Percentiles rank a stretch among this genome's conserved stretches.
Conservation (phyloP, 495 filamentous ascomycete genomes). For the Penicillium macrosclerotiorum region DNA sequence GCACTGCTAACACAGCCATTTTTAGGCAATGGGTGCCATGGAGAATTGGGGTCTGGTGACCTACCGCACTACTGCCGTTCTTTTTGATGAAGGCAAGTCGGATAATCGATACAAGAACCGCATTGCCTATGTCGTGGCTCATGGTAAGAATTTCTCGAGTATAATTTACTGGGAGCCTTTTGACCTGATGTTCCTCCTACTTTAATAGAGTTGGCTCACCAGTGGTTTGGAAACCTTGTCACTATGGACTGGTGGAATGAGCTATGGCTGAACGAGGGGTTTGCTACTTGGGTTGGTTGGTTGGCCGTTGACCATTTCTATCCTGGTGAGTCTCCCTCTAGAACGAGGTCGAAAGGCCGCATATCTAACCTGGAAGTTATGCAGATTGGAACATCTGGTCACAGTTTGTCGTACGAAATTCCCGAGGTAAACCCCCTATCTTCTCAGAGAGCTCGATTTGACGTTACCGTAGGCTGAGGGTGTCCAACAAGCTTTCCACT, state of each 20-base stretch:
- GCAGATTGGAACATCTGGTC: conserved; percentile 91
- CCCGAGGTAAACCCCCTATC: conserved; percentile 46
- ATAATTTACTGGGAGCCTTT: not conserved
- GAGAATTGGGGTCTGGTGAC: conserved; percentile 96
- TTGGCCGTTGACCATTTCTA: conserved; percentile 86
- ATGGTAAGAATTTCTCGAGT: conserved; percentile 39
- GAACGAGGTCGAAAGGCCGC: too few species aligned
- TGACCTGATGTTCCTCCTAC: conserved; percentile 7
- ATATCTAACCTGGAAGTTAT: too few species aligned
- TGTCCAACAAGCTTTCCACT: conserved; percentile 82
- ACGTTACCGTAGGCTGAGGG: conserved; percentile 67
- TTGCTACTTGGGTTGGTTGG: conserved; percentile 98
- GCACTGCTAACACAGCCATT: too few species aligned
- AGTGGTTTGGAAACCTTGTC: conserved; percentile 98
- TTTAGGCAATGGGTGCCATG: conserved; percentile 69
- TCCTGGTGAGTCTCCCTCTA: conserved; percentile 51
- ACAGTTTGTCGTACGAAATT: conserved; percentile 78
- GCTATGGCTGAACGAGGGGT: conserved; percentile 95
- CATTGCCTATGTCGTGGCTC: conserved; percentile 91
- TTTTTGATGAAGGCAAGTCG: conserved; percentile 89
- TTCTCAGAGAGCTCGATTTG: conserved; percentile 24
- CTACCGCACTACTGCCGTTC: conserved; percentile 87
- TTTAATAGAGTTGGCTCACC: conserved; percentile 85
- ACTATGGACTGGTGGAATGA: conserved; percentile 85
- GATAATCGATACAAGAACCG: conserved; percentile 85